These are phyloP conservation scores for Apiosordaria backusii DNA, from an alignment of 495 filamentous ascomycete species.

Conservation along the genomic window DNA sequence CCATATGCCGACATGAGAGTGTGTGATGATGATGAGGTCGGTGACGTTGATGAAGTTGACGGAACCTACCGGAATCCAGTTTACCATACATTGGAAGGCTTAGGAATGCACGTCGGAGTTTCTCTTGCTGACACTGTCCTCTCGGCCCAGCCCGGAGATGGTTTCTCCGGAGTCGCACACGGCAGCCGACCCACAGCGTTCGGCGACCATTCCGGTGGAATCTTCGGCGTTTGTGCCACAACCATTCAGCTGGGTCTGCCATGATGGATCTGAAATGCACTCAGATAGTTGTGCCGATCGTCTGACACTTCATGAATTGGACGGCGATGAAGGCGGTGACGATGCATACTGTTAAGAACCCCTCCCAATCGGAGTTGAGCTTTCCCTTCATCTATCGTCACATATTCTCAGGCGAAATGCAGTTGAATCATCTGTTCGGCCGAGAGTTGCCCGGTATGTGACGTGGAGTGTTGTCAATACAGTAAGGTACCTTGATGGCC, in stretches of 20 bases:
- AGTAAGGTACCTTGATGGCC: not conserved
- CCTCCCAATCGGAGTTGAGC: not conserved
- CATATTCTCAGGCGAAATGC: not conserved
- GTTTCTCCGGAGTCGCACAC: not conserved
- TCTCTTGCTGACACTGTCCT: not conserved
- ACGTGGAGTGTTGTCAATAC: not conserved
- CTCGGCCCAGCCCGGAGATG: not conserved
- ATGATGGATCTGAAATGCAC: not conserved
- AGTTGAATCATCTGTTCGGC: not conserved
- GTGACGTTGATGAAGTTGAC: not conserved
- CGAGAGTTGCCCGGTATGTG: not conserved
- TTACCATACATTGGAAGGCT: not conserved
- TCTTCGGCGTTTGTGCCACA: not conserved
- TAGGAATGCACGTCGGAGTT: not conserved
- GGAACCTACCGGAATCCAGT: not conserved
- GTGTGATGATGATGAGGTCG: not conserved
- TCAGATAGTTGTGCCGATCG: not conserved
- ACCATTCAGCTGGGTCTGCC: not conserved
- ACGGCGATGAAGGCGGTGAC: not conserved
- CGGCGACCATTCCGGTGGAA: not conserved
- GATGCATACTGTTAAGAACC: too few relatives aligned
- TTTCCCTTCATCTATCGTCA: not conserved
- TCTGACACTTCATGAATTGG: not conserved
- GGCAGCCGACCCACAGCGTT: not conserved
- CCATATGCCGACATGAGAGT: not conserved